Evolutionary conservation across 169 alveolate species (phyloP).

Genomic region (Eimeria tenella): DNA sequence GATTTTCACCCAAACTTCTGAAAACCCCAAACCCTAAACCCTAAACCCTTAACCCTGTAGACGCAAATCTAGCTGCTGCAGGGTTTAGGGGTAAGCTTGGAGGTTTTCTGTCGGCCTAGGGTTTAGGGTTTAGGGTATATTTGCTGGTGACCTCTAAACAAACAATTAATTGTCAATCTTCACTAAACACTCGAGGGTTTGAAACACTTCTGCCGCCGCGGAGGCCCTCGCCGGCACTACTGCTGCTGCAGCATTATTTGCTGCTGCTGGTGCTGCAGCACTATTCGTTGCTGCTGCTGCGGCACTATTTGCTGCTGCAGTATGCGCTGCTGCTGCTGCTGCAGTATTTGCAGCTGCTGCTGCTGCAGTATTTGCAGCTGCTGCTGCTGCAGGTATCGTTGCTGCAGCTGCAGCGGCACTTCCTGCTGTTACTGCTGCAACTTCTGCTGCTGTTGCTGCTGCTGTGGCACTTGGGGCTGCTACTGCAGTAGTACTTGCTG

Average conservation of each 20-base stretch:
- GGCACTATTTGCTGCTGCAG: conserved; percentile 3
- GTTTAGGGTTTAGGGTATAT: too few species aligned
- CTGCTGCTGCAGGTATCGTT: conserved; percentile 2
- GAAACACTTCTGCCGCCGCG: too few species aligned
- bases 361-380: not conserved
- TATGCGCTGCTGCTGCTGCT: not conserved
- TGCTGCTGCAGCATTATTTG: not conserved
- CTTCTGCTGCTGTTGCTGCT: not conserved
- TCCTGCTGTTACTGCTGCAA: conserved; percentile 14
- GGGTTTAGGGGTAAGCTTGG: too few species aligned
- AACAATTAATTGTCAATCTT: too few species aligned
- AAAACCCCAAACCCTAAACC: too few species aligned
- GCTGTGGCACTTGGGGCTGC: not conserved
- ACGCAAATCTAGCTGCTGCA: too few species aligned
- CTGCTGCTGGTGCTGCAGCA: not conserved
- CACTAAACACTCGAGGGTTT: too few species aligned
- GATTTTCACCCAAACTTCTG: too few species aligned
- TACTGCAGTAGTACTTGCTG: not conserved
- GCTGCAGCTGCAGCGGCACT: not conserved
- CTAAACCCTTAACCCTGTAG: too few species aligned
- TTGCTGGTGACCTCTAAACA: too few species aligned
- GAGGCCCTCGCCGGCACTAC: too few species aligned
- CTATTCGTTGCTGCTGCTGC: not conserved
- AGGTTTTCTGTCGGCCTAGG: too few species aligned
- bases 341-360: not conserved